A percentile compares a stretch with the other conserved stretches of the same genome.
These are phyloP conservation scores for Diutina ranongensis DNA, from an alignment of 1,139 yeast species.

Conservation along the genomic window DNA sequence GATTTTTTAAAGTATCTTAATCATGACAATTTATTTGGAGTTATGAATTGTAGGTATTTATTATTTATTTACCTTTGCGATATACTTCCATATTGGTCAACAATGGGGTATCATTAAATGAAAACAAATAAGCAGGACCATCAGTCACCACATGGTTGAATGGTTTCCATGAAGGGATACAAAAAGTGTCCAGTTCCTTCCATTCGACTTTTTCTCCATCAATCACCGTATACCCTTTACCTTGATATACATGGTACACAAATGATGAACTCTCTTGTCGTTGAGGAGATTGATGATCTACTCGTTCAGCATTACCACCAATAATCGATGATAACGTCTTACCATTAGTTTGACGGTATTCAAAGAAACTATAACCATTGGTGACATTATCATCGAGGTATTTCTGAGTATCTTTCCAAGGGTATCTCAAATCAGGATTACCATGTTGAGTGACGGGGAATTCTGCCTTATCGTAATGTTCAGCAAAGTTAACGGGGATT, in stretches of 20 bases:
- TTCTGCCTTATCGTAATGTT: conserved; percentile 12
- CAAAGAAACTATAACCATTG: conserved; percentile 10
- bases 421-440: conserved; percentile 11
- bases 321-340: conserved; percentile 11
- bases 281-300: conserved; percentile 9
- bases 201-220: conserved; percentile 10
- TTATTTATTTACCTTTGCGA: not conserved
- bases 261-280: conserved; percentile 14
- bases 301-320: conserved; percentile 14
- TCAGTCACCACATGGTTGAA: conserved; percentile 10
- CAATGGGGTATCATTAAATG: conserved; percentile 2
- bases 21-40: not conserved
- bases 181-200: conserved; percentile 13
- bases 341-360: conserved; percentile 8
- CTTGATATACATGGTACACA: conserved; percentile 12
- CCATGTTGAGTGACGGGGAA: conserved; percentile 11
- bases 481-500: conserved; percentile 16
- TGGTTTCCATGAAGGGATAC: conserved; percentile 14
- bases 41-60: not conserved
- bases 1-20: not conserved
- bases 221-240: conserved; percentile 12
- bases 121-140: conserved; percentile 2
- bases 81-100: conserved; percentile 5
- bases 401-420: conserved; percentile 13
- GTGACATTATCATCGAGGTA: conserved; percentile 8